Conservation (phyloP, 2,329 filamentous ascomycete genomes). For the Fusarium siculi region DNA sequence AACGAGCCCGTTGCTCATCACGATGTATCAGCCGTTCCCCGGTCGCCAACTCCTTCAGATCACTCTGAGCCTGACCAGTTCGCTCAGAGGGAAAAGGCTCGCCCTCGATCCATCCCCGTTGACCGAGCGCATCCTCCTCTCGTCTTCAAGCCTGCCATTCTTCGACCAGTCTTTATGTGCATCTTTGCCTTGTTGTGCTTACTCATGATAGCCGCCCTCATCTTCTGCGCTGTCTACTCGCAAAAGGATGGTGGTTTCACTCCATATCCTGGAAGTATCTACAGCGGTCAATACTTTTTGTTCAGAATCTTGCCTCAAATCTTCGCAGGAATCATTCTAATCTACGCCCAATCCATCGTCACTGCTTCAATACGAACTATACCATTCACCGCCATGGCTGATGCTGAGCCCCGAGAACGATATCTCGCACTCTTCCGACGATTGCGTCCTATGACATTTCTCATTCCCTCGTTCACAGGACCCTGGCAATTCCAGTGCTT, state of each 20-base stretch:
- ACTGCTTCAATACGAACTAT: constrained; percentile 78
- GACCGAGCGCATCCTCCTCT: constrained; percentile 61
- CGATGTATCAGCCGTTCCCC: constrained; percentile 13
- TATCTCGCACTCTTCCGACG: constrained; percentile 74
- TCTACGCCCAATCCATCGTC: constrained; percentile 82
- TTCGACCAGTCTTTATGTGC: constrained; percentile 74
- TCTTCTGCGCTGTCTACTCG: constrained; percentile 79
- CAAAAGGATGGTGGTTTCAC: constrained; percentile 71
- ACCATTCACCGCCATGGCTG: constrained; percentile 82
- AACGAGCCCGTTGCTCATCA: constrained; percentile 29
- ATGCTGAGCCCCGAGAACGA: constrained; percentile 67
- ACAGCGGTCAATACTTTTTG: constrained; percentile 81
- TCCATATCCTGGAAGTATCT: constrained; percentile 72
- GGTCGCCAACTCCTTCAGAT: constrained; percentile 27
- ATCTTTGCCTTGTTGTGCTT: constrained; percentile 70
- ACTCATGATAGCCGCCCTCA: constrained; percentile 76
- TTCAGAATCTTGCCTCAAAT: constrained; percentile 88
- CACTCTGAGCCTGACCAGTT: constrained; percentile 25
- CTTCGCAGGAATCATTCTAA: constrained; percentile 73
- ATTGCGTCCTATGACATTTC: constrained; percentile 76
- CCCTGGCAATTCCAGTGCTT: constrained; percentile 74
- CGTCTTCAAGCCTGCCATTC: constrained; percentile 75
- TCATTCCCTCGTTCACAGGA: constrained; percentile 68
- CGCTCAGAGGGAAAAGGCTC: constrained; percentile 42
- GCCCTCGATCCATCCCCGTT: constrained; percentile 52